Percentiles rank a stretch among this genome's conserved stretches.
phyloP scores from a whole-genome alignment of 768 basidiomycete species.

The Hortiboletus flavorubellus region DNA sequence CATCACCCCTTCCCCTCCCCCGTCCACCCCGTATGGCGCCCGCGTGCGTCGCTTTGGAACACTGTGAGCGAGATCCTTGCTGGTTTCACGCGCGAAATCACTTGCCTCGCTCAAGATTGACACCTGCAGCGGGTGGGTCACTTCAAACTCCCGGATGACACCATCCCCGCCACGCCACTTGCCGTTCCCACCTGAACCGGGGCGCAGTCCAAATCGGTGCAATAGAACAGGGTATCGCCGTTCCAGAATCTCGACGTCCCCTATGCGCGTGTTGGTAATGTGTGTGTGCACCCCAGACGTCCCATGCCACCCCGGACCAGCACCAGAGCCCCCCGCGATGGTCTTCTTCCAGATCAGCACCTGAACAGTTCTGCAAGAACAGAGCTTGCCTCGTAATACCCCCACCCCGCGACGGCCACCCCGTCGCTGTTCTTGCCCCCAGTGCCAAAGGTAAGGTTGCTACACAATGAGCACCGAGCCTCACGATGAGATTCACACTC shows the following conservation, averaged over 20 bases:
- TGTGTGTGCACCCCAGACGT: constrained; percentile 93
- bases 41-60: constrained; percentile 67
- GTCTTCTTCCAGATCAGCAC: constrained; percentile 43
- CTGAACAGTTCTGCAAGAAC: not conserved
- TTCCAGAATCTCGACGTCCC: constrained; percentile 92
- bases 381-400: constrained; percentile 71
- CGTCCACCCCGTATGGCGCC: constrained; percentile 83
- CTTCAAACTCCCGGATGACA: constrained; percentile 78
- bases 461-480: constrained; percentile 25
- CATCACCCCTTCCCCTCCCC: constrained; percentile 65
- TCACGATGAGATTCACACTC: constrained; percentile 21
- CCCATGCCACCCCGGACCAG: constrained; percentile 86
- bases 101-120: constrained; percentile 83
- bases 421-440: constrained; percentile 87
- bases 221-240: constrained; percentile 90
- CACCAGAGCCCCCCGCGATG: constrained; percentile 91
- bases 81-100: not conserved
- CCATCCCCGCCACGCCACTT: constrained; percentile 82
- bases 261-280: constrained; percentile 90
- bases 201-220: constrained; percentile 75
- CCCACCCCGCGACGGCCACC: constrained; percentile 75
- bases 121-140: constrained; percentile 78
- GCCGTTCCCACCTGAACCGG: constrained; percentile 67
- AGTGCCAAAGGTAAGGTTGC: constrained; percentile 86
- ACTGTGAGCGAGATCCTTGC: not conserved